These are phyloP conservation scores for Cladosporium sp. DNA, from an alignment of 2,329 filamentous ascomycete genomes.

Conservation along the genomic window DNA sequence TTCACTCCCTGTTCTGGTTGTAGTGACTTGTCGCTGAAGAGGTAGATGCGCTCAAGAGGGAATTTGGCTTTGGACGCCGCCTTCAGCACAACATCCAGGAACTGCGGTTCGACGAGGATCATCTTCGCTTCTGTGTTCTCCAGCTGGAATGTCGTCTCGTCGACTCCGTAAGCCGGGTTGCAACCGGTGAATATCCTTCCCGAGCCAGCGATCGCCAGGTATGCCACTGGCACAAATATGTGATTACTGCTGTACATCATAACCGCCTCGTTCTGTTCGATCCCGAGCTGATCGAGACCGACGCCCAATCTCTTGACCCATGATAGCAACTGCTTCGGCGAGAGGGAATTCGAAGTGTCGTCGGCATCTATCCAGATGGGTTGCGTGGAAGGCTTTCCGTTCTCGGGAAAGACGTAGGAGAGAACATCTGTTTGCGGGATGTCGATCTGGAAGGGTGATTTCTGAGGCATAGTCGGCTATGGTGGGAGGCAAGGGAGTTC, in stretches of 20 bases:
- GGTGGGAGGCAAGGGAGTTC: no score
- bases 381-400: conserved; percentile 32
- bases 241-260: conserved; percentile 51
- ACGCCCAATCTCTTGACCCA: conserved; percentile 46
- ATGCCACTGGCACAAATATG: conserved; percentile 50
- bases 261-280: conserved; percentile 45
- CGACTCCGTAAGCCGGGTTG: conserved; percentile 79
- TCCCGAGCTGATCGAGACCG: conserved; percentile 40
- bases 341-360: conserved; percentile 39
- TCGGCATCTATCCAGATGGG: conserved; percentile 50
- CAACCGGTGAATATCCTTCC: conserved; percentile 51
- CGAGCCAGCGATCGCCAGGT: conserved; percentile 48
- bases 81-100: conserved; percentile 57
- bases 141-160: conserved; percentile 80
- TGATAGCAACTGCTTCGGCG: conserved; percentile 40
- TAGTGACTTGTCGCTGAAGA: conserved; percentile 60
- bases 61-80: conserved; percentile 68
- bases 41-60: conserved; percentile 62
- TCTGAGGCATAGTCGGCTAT: conserved; percentile 35
- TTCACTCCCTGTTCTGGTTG: conserved; percentile 28
- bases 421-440: conserved; percentile 41
- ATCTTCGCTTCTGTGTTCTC: conserved; percentile 69
- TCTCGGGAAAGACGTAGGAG: conserved; percentile 28
- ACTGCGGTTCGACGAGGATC: conserved; percentile 64
- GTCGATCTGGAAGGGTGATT: conserved; percentile 43